Base-by-base conservation (phyloP, 352 stramenopile genomes). In the Pythium coloratum region DNA sequence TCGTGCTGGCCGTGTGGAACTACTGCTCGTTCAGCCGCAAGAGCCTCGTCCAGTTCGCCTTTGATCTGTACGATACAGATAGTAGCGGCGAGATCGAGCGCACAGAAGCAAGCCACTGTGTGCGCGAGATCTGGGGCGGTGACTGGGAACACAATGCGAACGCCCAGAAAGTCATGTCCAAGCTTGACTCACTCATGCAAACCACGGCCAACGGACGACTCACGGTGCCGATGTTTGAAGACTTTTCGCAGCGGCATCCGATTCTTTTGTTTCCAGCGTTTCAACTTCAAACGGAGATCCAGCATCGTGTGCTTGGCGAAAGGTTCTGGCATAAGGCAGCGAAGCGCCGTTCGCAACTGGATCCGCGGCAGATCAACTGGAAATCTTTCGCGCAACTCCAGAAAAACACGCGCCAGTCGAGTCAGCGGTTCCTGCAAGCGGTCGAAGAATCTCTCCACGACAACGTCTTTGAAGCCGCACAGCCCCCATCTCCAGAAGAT, bases 1-100 rank as follows among this genome's bases (percentile, higher is more conserved):
- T 90, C 61, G 83, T 92, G 34, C 58, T 90, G 57, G 75, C 80
- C n/a, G 72, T 92, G 62, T 90, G 81, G 83, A 89, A 92, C 69
- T 90, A 90, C 56, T 92, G 83, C 70, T 88, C 81, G n/a, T 90
- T 90, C 64, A 88, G 67, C 40, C 71, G 82, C 50, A 50, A 72
- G 40, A 84, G 76, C 28, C 81, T 92, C 40, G 76, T 90, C 55
- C 76, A 75, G 10, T 93, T 89, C 57, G 79, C 84, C 2, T 93
- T 90, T 57, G 81, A 90, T 64, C 68, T 93, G 8, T 93, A 93
- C 66, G 82, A 93, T 38, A 59, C 78, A 2, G 84, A 93, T 67
- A 70, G 81, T 6, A 90, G 79, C 26, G 82, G 84, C 40, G 76
- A 90, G 66, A 91, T 92, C 62, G 81, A 89, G 59, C 72, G 76